Conservation (phyloP, 306 rosid species). For the Begonia loranthoides region DNA sequence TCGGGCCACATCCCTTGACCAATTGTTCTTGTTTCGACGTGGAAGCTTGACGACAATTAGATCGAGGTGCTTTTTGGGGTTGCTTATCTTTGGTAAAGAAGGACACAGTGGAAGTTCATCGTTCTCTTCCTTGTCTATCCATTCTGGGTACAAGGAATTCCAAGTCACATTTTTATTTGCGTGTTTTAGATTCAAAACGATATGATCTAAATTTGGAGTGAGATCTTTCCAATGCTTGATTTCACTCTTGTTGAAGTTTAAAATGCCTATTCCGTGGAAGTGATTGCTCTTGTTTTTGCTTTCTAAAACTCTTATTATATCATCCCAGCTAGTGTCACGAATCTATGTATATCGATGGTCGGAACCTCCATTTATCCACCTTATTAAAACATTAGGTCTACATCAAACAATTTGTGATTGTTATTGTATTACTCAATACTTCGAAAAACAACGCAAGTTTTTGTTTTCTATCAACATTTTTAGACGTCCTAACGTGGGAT, state of each 20-base stretch:
- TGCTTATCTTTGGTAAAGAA: constrained; percentile 44
- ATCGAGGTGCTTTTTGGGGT: constrained; percentile 52
- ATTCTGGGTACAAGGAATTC: constrained; percentile 80
- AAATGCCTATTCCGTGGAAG: constrained; percentile 54
- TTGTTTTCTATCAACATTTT: too few species aligned
- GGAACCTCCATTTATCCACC: constrained; percentile 86
- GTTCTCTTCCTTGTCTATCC: constrained; percentile 96
- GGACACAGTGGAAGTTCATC: constrained; percentile 69
- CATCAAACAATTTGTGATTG: too few species aligned
- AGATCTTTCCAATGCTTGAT: constrained; percentile 43
- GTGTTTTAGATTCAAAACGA: constrained; percentile 34
- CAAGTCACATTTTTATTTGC: constrained; percentile 59
- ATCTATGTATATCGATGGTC: constrained; percentile 50
- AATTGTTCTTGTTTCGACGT: constrained; percentile 45
- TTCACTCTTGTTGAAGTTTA: constrained; percentile 61
- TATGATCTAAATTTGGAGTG: constrained; percentile 38
- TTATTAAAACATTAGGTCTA: too few species aligned
- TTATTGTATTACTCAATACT: too few species aligned
- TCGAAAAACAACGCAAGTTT: too few species aligned
- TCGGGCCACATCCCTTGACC: constrained; percentile 90
- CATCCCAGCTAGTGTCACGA: constrained; percentile 41
- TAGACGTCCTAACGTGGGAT: too few species aligned
- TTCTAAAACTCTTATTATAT: constrained; percentile 30
- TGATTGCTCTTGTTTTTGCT: constrained; percentile 22
- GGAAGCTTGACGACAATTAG: constrained; percentile 79